Conservation (phyloP, 352 stramenopile genomes). For the Phytophthora meadii region DNA sequence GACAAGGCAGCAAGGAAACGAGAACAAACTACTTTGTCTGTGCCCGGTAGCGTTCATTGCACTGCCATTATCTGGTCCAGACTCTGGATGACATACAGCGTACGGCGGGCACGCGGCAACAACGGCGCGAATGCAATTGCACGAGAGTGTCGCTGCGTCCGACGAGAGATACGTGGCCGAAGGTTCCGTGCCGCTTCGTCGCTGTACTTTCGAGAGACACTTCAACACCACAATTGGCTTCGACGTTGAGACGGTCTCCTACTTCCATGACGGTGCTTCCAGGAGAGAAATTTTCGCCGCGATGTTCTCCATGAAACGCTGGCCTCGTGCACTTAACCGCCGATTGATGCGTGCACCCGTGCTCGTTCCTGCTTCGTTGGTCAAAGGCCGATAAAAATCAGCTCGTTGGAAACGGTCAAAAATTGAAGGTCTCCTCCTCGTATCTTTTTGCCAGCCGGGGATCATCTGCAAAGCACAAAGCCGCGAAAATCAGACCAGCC, state of each 20-base stretch:
- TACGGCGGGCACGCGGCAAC: not conserved
- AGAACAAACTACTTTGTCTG: too few relatives aligned
- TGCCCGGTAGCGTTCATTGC: too few relatives aligned
- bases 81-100: too few relatives aligned
- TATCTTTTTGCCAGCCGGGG: conserved; percentile 9
- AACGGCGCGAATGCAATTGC: conserved; percentile 17
- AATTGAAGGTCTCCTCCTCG: conserved; percentile 27
- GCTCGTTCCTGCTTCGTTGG: not conserved
- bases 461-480: conserved; percentile 4
- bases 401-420: conserved; percentile 20
- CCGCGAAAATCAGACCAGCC: conserved; percentile 13
- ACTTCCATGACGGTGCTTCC: not conserved
- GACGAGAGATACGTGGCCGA: conserved; percentile 7
- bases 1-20: too few relatives aligned
- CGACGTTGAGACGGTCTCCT: conserved; percentile 13
- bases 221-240: conserved; percentile 11
- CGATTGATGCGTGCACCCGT: not conserved
- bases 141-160: conserved; percentile 24
- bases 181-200: conserved; percentile 22
- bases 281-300: conserved; percentile 9
- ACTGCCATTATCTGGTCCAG: too few relatives aligned
- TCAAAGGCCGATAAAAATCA: conserved; percentile 11
- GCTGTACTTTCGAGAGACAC: conserved; percentile 9
- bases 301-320: conserved; percentile 13
- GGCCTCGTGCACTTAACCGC: conserved; percentile 7